Base-by-base conservation (phyloP, 176 grass and related monocot genomes). In the Oryza rufipogon region DNA sequence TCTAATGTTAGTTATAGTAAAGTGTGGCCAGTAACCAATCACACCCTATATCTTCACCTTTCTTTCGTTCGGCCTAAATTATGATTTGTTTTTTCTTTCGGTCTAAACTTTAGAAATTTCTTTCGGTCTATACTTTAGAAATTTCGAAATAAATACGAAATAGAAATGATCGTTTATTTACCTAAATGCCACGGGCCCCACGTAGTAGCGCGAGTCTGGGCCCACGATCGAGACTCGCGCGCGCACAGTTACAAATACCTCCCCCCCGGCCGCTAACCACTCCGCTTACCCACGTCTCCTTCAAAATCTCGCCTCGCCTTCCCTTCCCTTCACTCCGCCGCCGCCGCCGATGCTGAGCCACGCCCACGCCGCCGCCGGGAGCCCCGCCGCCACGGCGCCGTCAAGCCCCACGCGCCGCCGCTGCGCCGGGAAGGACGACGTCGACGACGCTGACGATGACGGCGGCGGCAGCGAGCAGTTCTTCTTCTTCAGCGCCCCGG, bases 401-500 rank as follows among this genome's bases (percentile, higher is more conserved):
- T 46, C 45, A 4, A 84, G 63, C 72, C 63, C 81, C 45, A 41
- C 30, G 4, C 20, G 20, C 72, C 32, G n/a, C 46, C 72, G 54
- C 32, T 52, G 20, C 45, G 28, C 61, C 63, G 20, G 4, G 5
- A 20, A 30, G 6, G 73, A 26, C 32, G 73, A 32, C 7, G 73
- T 36, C 19, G 39, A 66, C 1, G 71, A 70, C 2, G 71, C 45
- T 15, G 39, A 72, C 73, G 83, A 30, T 30, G 28, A 15, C 22
- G 78, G 45, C 1, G 86, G 64, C 1, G 45, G 64, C 0, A 23
- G 36, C 7, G 38, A 28, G 17, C 36, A 74, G 7, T 56, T 75
- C 83, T 89, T 89, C 86, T 80, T 90, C 77, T 89, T 86, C 81
- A 88, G 83, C 87, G 75, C 83, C 17, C 87, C 86, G 32, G 70